Conservation (phyloP, 2,329 filamentous ascomycete species). For the Fusarium sp. region DNA sequence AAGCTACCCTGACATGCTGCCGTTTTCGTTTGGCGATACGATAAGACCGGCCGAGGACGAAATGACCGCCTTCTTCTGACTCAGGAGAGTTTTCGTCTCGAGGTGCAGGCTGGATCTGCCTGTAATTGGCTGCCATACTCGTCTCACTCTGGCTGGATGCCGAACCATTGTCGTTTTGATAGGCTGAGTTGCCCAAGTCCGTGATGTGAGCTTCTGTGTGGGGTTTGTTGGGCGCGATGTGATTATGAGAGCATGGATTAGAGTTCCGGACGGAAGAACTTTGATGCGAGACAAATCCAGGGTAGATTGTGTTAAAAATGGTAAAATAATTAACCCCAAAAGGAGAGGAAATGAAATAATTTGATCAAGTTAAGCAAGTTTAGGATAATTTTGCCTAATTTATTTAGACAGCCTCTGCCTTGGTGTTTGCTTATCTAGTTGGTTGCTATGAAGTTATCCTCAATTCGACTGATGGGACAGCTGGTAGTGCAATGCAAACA, state of each 20-base stretch:
- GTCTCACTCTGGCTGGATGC: background rate
- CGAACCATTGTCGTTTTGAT: slow-evolving; percentile 2
- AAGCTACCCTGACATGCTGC: slow-evolving; percentile 19
- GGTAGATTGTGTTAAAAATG: background rate
- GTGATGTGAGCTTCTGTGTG: background rate
- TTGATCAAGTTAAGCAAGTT: accelerated
- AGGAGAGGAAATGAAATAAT: accelerated
- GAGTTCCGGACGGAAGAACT: background rate
- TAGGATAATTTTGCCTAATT: background rate
- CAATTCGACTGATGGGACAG: accelerated
- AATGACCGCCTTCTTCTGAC: background rate
- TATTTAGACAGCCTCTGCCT: no score
- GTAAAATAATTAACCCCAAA: accelerated
- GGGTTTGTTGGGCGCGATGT: background rate
- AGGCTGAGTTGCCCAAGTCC: background rate
- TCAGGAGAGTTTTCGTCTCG: background rate
- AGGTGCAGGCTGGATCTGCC: slow-evolving; percentile 9
- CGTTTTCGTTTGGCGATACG: slow-evolving; percentile 1
- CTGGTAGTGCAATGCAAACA: no score
- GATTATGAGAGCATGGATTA: background rate
- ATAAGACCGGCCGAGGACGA: background rate
- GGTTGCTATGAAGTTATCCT: no score
- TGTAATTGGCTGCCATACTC: slow-evolving; percentile 7
- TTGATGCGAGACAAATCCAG: background rate
- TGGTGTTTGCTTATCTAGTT: no score